These are phyloP conservation scores for Musa beccarii DNA, from an alignment of 176 grass and related monocot genomes.

Conservation along the genomic window DNA sequence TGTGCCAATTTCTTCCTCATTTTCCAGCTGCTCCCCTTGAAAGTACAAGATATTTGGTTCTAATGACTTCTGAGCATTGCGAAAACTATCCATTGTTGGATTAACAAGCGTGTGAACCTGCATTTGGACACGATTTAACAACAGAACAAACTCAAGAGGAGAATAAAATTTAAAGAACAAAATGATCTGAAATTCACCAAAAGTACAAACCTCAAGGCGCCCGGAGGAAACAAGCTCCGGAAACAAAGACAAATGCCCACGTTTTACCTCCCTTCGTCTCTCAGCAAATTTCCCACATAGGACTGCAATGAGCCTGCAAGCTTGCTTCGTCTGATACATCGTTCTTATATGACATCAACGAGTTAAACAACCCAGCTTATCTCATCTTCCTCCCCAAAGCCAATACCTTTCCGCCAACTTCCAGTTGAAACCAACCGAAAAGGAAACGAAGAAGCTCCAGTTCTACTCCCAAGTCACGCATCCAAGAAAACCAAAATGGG, in stretches of 20 bases:
- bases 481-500: not conserved
- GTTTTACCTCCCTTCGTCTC: conserved; percentile 23
- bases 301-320: conserved; percentile 38
- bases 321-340: conserved; percentile 38
- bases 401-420: not conserved
- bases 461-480: not conserved
- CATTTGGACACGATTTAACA: not conserved
- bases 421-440: not conserved
- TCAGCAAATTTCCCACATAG: conserved; percentile 32
- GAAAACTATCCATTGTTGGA: conserved; percentile 46
- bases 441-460: not conserved
- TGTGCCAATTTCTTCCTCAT: conserved; percentile 54
- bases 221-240: conserved; percentile 41
- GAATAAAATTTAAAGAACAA: not conserved
- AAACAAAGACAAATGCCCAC: conserved; percentile 28
- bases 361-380: conserved; percentile 8
- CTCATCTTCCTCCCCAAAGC: conserved; percentile 1
- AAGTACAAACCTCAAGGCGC: conserved; percentile 37
- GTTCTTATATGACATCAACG: not conserved
- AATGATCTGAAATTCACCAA: not conserved
- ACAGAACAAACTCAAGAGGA: not conserved
- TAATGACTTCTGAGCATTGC: conserved; percentile 30
- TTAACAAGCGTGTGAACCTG: conserved; percentile 63
- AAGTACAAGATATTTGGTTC: conserved; percentile 47
- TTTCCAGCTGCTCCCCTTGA: conserved; percentile 49